Base-by-base conservation (phyloP, 768 basidiomycete species). In the Filobasidium wieringae region DNA sequence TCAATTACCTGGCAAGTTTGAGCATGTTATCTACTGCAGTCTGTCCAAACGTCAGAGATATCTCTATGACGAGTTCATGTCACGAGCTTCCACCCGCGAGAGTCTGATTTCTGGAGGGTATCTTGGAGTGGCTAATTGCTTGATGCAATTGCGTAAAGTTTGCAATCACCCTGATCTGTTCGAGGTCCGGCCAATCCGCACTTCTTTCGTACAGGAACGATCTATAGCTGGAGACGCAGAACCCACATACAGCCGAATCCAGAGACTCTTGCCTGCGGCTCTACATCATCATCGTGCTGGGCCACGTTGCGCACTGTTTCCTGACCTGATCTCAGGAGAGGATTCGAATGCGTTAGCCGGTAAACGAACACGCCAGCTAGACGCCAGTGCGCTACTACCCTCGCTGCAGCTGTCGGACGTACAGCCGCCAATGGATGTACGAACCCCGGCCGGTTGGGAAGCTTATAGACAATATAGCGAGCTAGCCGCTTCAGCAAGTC, bases 1-100 rank as follows among this genome's bases (percentile, higher is more conserved):
- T 37, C 72, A 75, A 50, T 63, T 76, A 5, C 75, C 75, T 0
- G 73, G 85, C 75, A 95, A 95, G 68, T 88, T 81, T 67, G 91
- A 93, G 61, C 90, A 95, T 70, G 80, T 92, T 50, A 82, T 90
- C 19, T 79, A 92, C 36, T 92, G 90, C 65, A 83, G 84, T 12
- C 77, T 95, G 15, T 91, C 89, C 33, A 93, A 91, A 69, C 80
- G 90, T 11, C 90, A 95, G 65, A 84, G 90, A n/a, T 89, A 88
- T 70, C 78, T 95, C 19, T 95, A 95, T 69, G 90, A 95, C 77
- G 90, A 93, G 69, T 93, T 93, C 76, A 91, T 95, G 89, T 79
- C 84, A 11, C 81, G 90, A 29, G 81, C 86, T 0, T 83, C 88
- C 53, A 95, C 90, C 2, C 80, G 81, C 29, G 82, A 84, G 61